phyloP scores from a whole-genome alignment of 2,329 filamentous ascomycete genomes.

The Sarocladiaceae sp. region DNA sequence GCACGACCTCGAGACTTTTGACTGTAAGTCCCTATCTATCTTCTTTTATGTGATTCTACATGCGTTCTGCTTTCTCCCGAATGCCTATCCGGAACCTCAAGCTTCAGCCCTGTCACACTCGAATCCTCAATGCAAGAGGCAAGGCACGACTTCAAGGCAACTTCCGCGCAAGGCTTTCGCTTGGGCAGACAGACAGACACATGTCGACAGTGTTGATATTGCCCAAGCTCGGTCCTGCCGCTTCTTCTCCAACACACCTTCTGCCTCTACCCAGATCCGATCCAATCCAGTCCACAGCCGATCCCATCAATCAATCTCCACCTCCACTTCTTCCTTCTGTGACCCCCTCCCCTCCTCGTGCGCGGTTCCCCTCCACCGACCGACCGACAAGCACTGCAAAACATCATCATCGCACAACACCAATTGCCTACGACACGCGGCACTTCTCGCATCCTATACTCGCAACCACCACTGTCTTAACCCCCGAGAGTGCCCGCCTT shows the following conservation, averaged over 20 bases:
- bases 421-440: background rate
- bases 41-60: too few relatives aligned
- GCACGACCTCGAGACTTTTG: too few relatives aligned
- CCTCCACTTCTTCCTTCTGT: background rate
- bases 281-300: background rate
- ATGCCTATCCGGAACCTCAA: too few relatives aligned
- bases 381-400: background rate
- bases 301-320: background rate
- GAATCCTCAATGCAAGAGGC: background rate
- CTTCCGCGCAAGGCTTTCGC: constrained; percentile 4
- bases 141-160: too few relatives aligned
- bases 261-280: background rate
- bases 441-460: background rate
- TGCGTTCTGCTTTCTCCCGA: too few relatives aligned
- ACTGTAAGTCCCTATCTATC: too few relatives aligned
- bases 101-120: background rate
- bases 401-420: constrained; percentile 2
- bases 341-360: background rate
- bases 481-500: background rate
- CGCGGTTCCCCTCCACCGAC: background rate
- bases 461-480: background rate
- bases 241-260: background rate
- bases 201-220: background rate
- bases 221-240: background rate
- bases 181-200: background rate